Evolutionary conservation across 1,284 basidiomycete genomes (phyloP).

Genomic region (Marasmius tenuissimus): DNA sequence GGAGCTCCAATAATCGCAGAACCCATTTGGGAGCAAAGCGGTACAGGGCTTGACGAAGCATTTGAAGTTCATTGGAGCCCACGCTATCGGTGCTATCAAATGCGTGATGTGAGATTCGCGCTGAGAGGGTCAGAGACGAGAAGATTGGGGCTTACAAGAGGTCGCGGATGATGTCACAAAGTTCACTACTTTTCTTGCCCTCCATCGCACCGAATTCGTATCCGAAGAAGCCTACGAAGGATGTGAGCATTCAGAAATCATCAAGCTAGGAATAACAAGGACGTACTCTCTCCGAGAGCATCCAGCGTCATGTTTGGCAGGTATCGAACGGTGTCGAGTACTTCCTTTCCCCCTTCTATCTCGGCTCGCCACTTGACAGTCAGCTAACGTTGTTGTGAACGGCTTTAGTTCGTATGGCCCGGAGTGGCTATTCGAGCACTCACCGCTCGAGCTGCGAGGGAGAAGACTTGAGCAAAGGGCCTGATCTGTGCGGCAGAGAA

Average conservation of each 20-base stretch:
- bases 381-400: neutral
- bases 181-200: neutral
- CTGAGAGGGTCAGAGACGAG: neutral
- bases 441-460: neutral
- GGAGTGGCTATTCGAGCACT: neutral
- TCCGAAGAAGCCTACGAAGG: neutral
- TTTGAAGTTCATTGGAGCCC: neutral
- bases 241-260: neutral
- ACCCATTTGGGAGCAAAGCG: neutral
- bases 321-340: neutral
- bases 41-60: neutral
- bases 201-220: neutral
- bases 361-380: neutral
- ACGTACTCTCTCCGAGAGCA: neutral
- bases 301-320: neutral
- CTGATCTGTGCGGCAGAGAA: neutral
- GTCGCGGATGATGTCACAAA: neutral
- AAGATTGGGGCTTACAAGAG: neutral
- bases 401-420: neutral
- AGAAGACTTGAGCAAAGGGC: neutral
- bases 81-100: neutral
- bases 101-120: neutral
- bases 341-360: neutral
- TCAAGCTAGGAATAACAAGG: neutral
- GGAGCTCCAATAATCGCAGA: neutral